Base-by-base conservation (phyloP, 164 flowering plant species). In the Kalanchoe fedtschenkoi region DNA sequence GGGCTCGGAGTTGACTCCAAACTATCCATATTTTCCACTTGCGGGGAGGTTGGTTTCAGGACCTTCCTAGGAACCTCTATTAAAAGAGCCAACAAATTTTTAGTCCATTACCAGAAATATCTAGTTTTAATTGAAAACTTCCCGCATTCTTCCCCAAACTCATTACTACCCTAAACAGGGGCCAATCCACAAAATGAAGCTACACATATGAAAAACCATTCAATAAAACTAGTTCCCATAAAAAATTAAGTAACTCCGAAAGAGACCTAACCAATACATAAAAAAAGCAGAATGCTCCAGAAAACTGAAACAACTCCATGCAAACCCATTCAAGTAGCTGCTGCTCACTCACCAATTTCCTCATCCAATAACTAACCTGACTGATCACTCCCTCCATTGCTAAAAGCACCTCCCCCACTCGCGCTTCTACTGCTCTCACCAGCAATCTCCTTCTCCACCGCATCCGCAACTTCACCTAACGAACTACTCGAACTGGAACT, bases 1-100 rank as follows among this genome's bases (percentile, higher is more conserved):
- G 64, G 74, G 63, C 68, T 56, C 26, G 72, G 47, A 57, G 67
- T 61, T 34, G 70, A 66, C 68, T 72, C 85, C 62, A 64, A 17
- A 51, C 71, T 77, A 29, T 61, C 79, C 56, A 9, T 51, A 29
- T 9, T 51, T 17, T 24, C 56, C 17, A 26, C 32, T 24, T 11
- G 56, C 56, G 17, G 17, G 13, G 32, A 24, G 56, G 16, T 17
- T 24, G 32, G 14, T 13, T 16, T 11, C 2, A 16, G 17, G 28
- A 51, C 56, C 26, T 51, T 26, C 5, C 32, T 13, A 26, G 56
- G 16, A 26, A 51, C 13, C 56, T 51, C 32, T 51, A 32, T 51
- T 51, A 26, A 3, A 26, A 26, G 28, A 51, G 3, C 32, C 16
- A 17, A n/a, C 21, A 24, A 51, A 51, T 24, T 10, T 26, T 24